phyloP scores from a whole-genome alignment of 2,329 filamentous ascomycete genomes.

The Hansfordia pulvinata region DNA sequence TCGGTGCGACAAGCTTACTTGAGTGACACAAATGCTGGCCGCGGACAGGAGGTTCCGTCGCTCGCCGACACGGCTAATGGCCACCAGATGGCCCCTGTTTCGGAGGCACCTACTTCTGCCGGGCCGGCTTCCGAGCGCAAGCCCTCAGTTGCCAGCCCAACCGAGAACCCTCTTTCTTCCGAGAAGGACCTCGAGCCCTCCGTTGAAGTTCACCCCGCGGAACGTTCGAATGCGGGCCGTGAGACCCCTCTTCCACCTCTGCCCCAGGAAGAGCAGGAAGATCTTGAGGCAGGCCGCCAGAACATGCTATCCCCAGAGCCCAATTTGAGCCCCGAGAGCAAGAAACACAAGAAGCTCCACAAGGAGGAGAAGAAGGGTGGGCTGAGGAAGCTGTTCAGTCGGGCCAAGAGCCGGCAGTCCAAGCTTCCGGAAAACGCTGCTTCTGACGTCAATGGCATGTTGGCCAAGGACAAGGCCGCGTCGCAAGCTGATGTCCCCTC shows the following conservation, averaged over 20 bases:
- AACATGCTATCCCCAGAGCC: slow-evolving; percentile 25
- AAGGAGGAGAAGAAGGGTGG: slow-evolving; percentile 36
- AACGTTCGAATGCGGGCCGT: slow-evolving; percentile 18
- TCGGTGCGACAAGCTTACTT: slow-evolving; percentile 78
- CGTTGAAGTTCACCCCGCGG: slow-evolving; percentile 20
- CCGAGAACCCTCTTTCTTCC: slow-evolving; percentile 12
- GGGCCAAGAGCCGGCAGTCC: slow-evolving; percentile 44
- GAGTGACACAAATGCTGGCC: slow-evolving; percentile 57
- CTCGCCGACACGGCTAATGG: too few species aligned
- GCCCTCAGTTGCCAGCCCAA: too few species aligned
- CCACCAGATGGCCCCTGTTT: too few species aligned
- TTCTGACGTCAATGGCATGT: slow-evolving; percentile 35
- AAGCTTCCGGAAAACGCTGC: slow-evolving; percentile 41
- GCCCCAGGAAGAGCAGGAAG: slow-evolving; percentile 20
- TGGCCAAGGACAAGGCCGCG: slow-evolving; percentile 27
- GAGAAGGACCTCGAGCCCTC: slow-evolving; percentile 24
- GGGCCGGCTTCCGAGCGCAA: slow-evolving; percentile 7
- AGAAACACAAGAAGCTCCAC: slow-evolving; percentile 39
- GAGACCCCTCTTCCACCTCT: slow-evolving; percentile 25
- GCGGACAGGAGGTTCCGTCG: slow-evolving; percentile 34
- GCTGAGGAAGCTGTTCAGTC: slow-evolving; percentile 52
- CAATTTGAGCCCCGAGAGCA: slow-evolving; percentile 27
- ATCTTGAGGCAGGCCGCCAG: slow-evolving; percentile 20
- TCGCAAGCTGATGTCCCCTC: too few species aligned
- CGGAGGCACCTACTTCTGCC: too few species aligned